Evolutionary conservation across 2,329 filamentous ascomycete genomes (phyloP).

Genomic region (Cryphonectria parasitica): DNA sequence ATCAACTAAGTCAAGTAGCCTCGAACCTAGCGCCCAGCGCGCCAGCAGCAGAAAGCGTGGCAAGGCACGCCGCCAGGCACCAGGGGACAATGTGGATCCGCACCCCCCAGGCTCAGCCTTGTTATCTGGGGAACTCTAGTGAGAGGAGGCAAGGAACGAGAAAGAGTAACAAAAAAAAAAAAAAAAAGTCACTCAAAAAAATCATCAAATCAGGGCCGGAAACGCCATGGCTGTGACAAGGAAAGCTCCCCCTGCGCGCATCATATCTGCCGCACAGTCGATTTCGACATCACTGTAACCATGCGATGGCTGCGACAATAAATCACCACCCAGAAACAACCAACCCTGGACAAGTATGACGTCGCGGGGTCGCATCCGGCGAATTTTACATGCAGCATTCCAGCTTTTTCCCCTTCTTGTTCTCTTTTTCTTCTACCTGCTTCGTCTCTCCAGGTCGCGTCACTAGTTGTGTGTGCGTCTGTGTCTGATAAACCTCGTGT

Average conservation of each 20-base stretch:
- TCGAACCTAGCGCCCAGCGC: background rate
- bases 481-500: background rate
- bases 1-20: background rate
- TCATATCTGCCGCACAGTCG: background rate
- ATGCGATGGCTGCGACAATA: background rate
- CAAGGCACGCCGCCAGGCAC: background rate
- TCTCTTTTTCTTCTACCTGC: background rate
- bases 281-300: background rate
- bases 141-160: background rate
- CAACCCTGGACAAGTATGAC: background rate
- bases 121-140: background rate
- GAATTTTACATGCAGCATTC: conserved; percentile 2
- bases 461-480: no score
- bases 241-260: background rate
- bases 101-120: background rate
- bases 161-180: no score
- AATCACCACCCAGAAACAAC: background rate
- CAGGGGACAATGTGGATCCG: background rate
- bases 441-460: background rate
- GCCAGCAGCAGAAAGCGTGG: background rate
- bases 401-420: background rate
- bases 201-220: background rate
- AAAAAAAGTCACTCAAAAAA: background rate
- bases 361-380: conserved; percentile 12
- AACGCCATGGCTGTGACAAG: background rate